Base-by-base conservation (phyloP, 306 rosid genomes). In the Psophocarpus tetragonolobus region DNA sequence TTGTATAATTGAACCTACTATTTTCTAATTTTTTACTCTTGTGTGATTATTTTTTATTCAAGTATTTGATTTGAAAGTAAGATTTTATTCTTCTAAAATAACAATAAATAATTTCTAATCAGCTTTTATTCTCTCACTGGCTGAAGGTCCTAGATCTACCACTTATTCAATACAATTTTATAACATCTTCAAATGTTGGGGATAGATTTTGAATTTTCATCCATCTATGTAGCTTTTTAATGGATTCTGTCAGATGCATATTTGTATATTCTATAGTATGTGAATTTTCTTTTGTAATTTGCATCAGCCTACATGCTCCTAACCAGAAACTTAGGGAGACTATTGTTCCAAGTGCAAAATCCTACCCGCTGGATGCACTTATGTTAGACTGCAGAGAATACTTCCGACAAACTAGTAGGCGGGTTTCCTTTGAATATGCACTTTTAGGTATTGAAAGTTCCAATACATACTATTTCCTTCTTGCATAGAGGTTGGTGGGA, bases 261-360 rank as follows among this genome's bases (percentile, higher is more conserved):
- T 38, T 10, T 42, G 6, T 41, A 64, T 32, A 35, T 62, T 57
- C 79, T 63, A 60, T 63, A 60, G 23, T 50, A 36, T 79, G 6
- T 66, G 38, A 64, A 23, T 67, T 73, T 77, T 15, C 53, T 71
- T 71, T 80, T 62, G 76, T 67, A 14, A 36, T 67, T 77, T 76
- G 68, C 62, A 68, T 79, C 91, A 95, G 98, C 86, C 81, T 95
- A 58, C 98, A 95, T 82, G 98, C 98, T 79, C 91, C 98, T 50
- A 95, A 92, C 87, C 98, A 95, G 88, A 91, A 91, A 80, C 97
- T 95, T 50, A 90, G 98, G 84, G 98, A 95, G 82, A 54, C 87
- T 30, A 89, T 95, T 74, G 98, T 95, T 78, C 98, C 98, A 24
- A 95, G 98, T 80, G 97, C 98, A 3, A 95, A 95, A 84, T 85